Evolutionary conservation across 176 grass and related monocot species (phyloP).

Genomic region (Melocanna baccifera): DNA sequence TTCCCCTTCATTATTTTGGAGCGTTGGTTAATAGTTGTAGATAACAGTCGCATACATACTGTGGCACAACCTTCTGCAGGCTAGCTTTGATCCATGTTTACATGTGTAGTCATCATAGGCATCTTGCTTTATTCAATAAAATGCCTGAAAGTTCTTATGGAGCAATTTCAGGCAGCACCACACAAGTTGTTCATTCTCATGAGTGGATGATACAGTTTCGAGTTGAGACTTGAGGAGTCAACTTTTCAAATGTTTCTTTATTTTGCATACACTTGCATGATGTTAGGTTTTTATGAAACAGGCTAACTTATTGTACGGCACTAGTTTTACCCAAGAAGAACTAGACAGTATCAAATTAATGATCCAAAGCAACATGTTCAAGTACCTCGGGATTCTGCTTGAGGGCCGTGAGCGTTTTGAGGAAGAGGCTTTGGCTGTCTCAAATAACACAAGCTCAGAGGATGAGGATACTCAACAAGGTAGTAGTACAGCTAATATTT

Average conservation of each 20-base stretch:
- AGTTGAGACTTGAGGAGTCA: not conserved
- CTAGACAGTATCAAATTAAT: constrained; percentile 84
- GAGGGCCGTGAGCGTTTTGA: constrained; percentile 95
- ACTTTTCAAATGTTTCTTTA: not conserved
- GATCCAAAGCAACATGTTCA: constrained; percentile 99
- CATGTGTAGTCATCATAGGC: not conserved
- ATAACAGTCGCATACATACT: not conserved
- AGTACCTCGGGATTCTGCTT: constrained; percentile 88
- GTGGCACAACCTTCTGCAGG: not conserved
- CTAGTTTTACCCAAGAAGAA: constrained; percentile 75
- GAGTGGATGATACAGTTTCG: not conserved
- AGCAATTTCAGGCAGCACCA: not conserved
- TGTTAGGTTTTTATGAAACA: constrained; percentile 42
- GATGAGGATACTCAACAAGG: constrained; percentile 39
- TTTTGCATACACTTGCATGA: constrained; percentile 19
- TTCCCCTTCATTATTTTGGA: not conserved
- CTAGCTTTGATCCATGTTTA: not conserved
- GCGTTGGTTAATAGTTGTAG: not conserved
- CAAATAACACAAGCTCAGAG: constrained; percentile 33
- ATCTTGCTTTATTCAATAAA: constrained; percentile 7
- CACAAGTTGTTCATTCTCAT: not conserved
- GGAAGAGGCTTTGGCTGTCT: constrained; percentile 70
- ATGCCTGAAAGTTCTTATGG: not conserved
- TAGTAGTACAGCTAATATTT: constrained; percentile 27
- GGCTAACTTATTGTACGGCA: constrained; percentile 80